These are phyloP conservation scores for Rhizoclosmatium globosum DNA, from an alignment of 192 early-diverging fungal species.

Conservation along the genomic window DNA sequence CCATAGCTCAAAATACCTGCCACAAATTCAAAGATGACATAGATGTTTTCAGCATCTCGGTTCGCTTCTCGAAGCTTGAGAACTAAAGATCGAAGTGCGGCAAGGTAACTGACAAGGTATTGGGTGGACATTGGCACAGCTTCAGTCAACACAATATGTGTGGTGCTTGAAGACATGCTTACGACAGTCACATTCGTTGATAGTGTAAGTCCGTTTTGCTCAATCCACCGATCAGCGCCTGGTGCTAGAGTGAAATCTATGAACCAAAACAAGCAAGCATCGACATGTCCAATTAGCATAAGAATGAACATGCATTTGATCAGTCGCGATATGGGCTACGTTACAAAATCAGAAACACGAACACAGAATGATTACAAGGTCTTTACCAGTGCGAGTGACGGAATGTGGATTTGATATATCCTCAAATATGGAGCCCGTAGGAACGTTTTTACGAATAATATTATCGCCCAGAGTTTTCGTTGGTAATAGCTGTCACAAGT, in stretches of 20 bases:
- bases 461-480: constrained; percentile 40
- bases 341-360: background rate
- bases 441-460: constrained; percentile 42
- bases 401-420: constrained; percentile 33
- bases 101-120: constrained; percentile 40
- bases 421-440: constrained; percentile 29
- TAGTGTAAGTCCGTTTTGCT: constrained; percentile 1
- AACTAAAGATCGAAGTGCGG: constrained; percentile 41
- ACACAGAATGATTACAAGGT: background rate
- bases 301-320: constrained; percentile 49
- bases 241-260: constrained; percentile 37
- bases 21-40: constrained; percentile 45
- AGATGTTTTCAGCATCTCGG: constrained; percentile 40
- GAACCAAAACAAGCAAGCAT: constrained; percentile 47
- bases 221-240: constrained; percentile 37
- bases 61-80: constrained; percentile 34
- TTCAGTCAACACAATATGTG: background rate
- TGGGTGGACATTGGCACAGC: constrained; percentile 34
- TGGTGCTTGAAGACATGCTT: background rate
- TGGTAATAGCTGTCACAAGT: constrained; percentile 30
- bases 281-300: constrained; percentile 43
- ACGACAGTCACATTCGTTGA: background rate
- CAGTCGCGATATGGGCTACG: constrained; percentile 40
- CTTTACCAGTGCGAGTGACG: constrained; percentile 33
- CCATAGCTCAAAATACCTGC: constrained; percentile 46